phyloP scores from a whole-genome alignment of 306 rosid species.

The Castanea crenata region DNA sequence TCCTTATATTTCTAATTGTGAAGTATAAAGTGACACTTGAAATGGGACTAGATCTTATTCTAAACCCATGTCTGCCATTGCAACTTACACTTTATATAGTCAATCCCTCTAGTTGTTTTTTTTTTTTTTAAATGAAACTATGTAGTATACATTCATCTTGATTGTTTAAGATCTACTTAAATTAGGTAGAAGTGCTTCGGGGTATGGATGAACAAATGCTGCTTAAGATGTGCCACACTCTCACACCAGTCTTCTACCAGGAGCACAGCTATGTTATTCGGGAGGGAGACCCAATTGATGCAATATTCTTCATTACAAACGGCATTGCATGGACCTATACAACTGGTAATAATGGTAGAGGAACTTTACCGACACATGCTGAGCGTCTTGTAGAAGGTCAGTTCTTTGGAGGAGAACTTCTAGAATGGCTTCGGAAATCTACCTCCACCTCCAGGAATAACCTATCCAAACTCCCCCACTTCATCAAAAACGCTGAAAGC shows the following conservation, averaged over 20 bases:
- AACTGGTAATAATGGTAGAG: background rate
- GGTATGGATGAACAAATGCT: background rate
- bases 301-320: background rate
- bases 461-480: slow-evolving; percentile 20
- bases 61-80: too few relatives aligned
- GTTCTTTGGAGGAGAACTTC: slow-evolving; percentile 20
- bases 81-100: too few relatives aligned
- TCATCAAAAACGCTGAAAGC: slow-evolving; percentile 39
- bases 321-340: background rate
- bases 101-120: too few relatives aligned
- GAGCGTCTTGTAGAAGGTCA: background rate
- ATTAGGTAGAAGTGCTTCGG: too few relatives aligned
- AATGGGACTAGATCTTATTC: too few relatives aligned
- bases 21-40: too few relatives aligned
- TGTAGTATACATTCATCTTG: too few relatives aligned
- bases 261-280: background rate
- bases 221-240: background rate
- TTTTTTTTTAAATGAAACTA: too few relatives aligned
- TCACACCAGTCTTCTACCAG: background rate
- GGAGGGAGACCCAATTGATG: background rate
- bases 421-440: background rate
- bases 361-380: too few relatives aligned
- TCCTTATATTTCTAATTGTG: too few relatives aligned
- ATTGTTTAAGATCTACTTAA: too few relatives aligned
- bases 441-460: background rate